Evolutionary conservation across 768 basidiomycete species (phyloP).

Genomic region (Pulveroboletus sp.): DNA sequence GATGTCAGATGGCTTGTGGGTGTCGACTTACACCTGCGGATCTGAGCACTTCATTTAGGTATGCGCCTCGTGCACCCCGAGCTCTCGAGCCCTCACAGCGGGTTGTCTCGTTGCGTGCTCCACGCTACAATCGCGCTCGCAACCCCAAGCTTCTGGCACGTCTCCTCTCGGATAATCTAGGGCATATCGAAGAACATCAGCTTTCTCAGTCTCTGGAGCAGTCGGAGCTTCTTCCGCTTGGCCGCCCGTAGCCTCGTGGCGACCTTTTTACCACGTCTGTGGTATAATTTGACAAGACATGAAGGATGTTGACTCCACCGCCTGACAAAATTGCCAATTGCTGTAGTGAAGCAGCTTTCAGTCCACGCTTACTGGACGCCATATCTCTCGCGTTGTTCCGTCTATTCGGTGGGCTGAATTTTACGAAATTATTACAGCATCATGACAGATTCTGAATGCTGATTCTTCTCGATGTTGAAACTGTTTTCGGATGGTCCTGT

Average conservation of each 20-base stretch:
- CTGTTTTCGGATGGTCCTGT: too few species aligned
- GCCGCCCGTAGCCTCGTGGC: background rate
- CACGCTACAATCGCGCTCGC: background rate
- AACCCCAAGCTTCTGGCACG: conserved; percentile 1
- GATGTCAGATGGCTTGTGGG: conserved; percentile 12
- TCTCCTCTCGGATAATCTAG: background rate
- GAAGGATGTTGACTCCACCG: conserved; percentile 1
- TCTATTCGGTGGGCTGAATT: conserved; percentile 19
- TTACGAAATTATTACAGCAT: conserved; percentile 33
- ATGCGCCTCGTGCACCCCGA: conserved; percentile 23
- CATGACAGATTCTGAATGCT: conserved; percentile 16
- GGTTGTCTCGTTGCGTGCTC: conserved; percentile 6
- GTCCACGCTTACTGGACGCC: conserved; percentile 8
- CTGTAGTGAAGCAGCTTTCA: conserved; percentile 9
- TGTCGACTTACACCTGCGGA: conserved; percentile 30
- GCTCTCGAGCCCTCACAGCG: conserved; percentile 1
- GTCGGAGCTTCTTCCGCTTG: background rate
- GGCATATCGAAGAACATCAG: background rate
- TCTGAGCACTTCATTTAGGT: conserved; percentile 22
- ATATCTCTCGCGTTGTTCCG: conserved; percentile 13
- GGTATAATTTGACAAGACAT: conserved; percentile 6
- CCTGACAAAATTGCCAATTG: conserved; percentile 19
- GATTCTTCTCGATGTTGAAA: conserved; percentile 3
- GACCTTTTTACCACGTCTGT: conserved; percentile 2
- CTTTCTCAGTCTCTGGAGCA: background rate